phyloP scores from a whole-genome alignment of 108 stramenopile genomes.

The Nitzschia sp. region DNA sequence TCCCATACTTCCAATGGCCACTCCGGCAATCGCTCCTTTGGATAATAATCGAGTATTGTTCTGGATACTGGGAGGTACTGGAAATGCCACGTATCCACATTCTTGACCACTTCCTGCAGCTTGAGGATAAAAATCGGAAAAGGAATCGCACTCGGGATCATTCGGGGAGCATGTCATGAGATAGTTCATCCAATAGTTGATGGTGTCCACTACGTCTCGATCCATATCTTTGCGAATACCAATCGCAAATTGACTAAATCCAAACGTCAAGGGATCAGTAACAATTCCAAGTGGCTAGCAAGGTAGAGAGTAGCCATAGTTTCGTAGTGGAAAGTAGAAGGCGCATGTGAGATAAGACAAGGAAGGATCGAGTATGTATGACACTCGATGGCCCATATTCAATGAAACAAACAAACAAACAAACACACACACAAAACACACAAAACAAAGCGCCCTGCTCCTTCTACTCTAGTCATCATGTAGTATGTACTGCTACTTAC shows the following conservation, averaged over 20 bases:
- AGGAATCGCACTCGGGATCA: constrained; percentile 20
- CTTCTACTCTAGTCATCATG: no score
- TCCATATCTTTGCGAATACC: constrained; percentile 29
- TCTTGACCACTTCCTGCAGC: constrained; percentile 26
- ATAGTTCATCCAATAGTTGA: constrained; percentile 30
- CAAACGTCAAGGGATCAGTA: constrained; percentile 26
- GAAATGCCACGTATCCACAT: constrained; percentile 35
- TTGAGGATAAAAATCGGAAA: constrained; percentile 10
- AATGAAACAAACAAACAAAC: no score
- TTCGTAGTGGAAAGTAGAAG: no score
- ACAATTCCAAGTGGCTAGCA: constrained; percentile 28
- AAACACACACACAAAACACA: no score
- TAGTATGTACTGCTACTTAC: no score
- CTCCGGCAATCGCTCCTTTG: constrained; percentile 11
- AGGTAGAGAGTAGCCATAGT: no score
- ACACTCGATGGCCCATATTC: no score
- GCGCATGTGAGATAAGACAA: no score
- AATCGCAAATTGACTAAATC: constrained; percentile 32
- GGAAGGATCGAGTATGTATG: no score
- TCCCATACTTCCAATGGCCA: neutral
- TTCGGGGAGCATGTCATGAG: constrained; percentile 28
- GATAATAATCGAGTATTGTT: neutral
- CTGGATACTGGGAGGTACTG: no score
- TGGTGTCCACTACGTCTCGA: constrained; percentile 7
- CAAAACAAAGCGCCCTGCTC: no score